Percentiles rank a stretch among this genome's conserved stretches.
Evolutionary conservation across 495 filamentous ascomycete genomes (phyloP).

Genomic region (Tetracladium setigerum): DNA sequence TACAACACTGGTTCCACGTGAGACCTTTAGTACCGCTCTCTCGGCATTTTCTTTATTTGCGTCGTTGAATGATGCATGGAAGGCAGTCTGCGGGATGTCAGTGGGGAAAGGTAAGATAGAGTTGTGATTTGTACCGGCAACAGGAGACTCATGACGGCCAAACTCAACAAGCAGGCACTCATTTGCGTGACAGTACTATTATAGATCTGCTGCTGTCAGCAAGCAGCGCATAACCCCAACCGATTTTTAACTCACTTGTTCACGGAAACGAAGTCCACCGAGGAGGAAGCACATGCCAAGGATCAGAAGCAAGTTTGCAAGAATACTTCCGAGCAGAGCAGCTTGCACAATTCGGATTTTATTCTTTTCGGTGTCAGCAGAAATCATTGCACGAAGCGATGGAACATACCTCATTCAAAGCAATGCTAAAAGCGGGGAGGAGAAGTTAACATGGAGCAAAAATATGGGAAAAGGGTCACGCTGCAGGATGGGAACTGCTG

Average conservation of each 20-base stretch:
- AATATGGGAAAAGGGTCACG: conserved; percentile 18
- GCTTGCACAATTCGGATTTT: conserved; percentile 89
- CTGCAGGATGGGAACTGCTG: background rate
- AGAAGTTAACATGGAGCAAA: conserved; percentile 27
- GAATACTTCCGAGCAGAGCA: conserved; percentile 78
- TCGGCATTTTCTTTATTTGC: conserved; percentile 48
- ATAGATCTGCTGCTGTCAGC: conserved; percentile 56
- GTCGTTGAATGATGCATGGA: conserved; percentile 77
- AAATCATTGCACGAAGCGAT: conserved; percentile 21
- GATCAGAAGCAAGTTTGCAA: conserved; percentile 82
- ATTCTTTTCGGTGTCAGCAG: conserved; percentile 43
- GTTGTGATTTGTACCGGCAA: conserved; percentile 47
- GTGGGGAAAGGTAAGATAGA: background rate
- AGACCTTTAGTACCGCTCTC: conserved; percentile 66
- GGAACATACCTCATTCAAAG: conserved; percentile 48
- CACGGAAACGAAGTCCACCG: conserved; percentile 78
- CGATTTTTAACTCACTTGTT: conserved; percentile 50
- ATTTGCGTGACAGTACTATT: conserved; percentile 93
- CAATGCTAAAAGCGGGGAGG: conserved; percentile 45
- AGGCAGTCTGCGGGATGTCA: conserved; percentile 56
- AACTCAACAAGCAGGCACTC: conserved; percentile 84
- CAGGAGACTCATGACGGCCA: conserved; percentile 80
- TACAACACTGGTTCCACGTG: conserved; percentile 85
- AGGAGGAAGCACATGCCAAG: conserved; percentile 85
- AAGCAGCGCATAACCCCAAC: background rate